Evolutionary conservation across 2,329 filamentous ascomycete species (phyloP).

Genomic region (Stagonosporopsis chrysanthemi): DNA sequence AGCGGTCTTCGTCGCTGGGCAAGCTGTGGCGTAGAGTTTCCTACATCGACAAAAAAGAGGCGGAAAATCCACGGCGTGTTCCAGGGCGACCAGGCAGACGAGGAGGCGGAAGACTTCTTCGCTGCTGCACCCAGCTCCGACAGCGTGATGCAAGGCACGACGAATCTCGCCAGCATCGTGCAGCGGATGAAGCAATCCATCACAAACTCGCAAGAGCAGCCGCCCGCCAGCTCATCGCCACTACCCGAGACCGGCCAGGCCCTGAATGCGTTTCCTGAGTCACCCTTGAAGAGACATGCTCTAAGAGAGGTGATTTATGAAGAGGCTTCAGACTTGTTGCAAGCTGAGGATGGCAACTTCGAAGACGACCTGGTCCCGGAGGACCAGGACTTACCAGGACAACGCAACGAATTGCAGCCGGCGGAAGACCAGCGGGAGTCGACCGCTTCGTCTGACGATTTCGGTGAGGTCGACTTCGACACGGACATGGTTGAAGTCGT

Average conservation of each 20-base stretch:
- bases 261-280: conserved; percentile 29
- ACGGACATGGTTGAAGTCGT: conserved; percentile 43
- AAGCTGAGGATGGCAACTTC: conserved; percentile 10
- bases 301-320: conserved; percentile 2
- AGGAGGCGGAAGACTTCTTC: conserved; percentile 38
- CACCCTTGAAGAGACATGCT: conserved; percentile 42
- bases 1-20: conserved; percentile 58
- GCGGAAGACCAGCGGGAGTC: conserved; percentile 16
- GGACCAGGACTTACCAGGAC: conserved; percentile 2
- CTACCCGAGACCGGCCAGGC: conserved; percentile 48
- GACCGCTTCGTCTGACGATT: conserved; percentile 45
- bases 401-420: conserved; percentile 9
- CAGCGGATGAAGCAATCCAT: conserved; percentile 57
- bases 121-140: conserved; percentile 43
- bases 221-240: conserved; percentile 58
- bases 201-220: conserved; percentile 37
- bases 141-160: conserved; percentile 35
- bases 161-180: conserved; percentile 46
- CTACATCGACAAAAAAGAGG: conserved; percentile 52
- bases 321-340: conserved; percentile 18
- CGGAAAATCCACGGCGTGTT: conserved; percentile 48
- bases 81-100: conserved; percentile 33
- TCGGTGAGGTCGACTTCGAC: conserved; percentile 47
- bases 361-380: conserved; percentile 6
- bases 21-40: conserved; percentile 60